Conservation (phyloP, 2,329 filamentous ascomycete genomes). For the Pezicula radicicola region DNA sequence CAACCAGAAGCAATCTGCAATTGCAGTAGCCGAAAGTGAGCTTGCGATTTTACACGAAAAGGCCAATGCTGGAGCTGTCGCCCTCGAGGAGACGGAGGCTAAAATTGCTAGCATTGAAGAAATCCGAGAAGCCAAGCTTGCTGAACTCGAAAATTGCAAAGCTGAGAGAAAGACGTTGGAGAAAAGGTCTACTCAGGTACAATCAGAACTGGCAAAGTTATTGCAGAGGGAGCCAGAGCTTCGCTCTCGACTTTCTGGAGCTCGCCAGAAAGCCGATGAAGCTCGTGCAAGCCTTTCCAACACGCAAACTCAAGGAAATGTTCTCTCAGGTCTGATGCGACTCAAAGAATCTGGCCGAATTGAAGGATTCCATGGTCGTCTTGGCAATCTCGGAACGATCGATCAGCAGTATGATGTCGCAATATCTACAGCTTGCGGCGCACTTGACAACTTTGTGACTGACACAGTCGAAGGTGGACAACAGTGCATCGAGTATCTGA, state of each 20-base stretch:
- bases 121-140: slow-evolving; percentile 65
- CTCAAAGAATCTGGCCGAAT: slow-evolving; percentile 95
- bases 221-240: slow-evolving; percentile 76
- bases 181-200: slow-evolving; percentile 69
- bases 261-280: slow-evolving; percentile 93
- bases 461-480: slow-evolving; percentile 95
- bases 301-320: slow-evolving; percentile 89
- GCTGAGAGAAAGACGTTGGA: slow-evolving; percentile 69
- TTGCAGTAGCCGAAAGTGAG: slow-evolving; percentile 93
- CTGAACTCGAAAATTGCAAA: slow-evolving; percentile 74
- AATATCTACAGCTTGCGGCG: slow-evolving; percentile 93
- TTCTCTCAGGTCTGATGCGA: slow-evolving; percentile 87
- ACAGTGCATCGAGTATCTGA: slow-evolving; percentile 95
- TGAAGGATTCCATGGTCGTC: slow-evolving; percentile 91
- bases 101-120: slow-evolving; percentile 76
- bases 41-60: slow-evolving; percentile 88
- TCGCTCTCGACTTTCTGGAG: slow-evolving; percentile 80
- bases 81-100: slow-evolving; percentile 76
- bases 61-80: slow-evolving; percentile 80
- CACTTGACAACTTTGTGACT: slow-evolving; percentile 93
- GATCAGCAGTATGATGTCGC: slow-evolving; percentile 93
- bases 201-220: slow-evolving; percentile 71
- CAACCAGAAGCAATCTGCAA: slow-evolving; percentile 90
- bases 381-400: slow-evolving; percentile 92
- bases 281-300: slow-evolving; percentile 85